Conservation (phyloP, 1,284 basidiomycete genomes). For the Phellinidium pouzarii region DNA sequence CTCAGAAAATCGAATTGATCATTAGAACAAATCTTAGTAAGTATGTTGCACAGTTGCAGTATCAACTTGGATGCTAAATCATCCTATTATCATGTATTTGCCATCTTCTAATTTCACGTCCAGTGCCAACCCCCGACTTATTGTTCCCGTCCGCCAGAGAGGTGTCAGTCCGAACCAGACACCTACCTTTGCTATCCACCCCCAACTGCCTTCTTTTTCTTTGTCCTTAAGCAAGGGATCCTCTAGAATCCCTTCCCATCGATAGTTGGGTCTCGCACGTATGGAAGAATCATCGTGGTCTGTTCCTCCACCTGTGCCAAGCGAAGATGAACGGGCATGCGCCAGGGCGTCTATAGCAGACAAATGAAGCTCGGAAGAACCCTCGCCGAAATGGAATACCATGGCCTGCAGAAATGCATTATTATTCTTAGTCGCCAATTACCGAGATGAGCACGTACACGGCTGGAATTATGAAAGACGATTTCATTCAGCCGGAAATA, state of each 20-base stretch:
- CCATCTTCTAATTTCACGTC: slow-evolving; percentile 52
- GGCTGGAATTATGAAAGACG: slow-evolving; percentile 49
- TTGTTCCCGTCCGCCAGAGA: slow-evolving; percentile 44
- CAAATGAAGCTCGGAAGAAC: slow-evolving; percentile 49
- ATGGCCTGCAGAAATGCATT: slow-evolving; percentile 39
- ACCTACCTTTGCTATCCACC: slow-evolving; percentile 46
- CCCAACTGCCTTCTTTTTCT: slow-evolving; percentile 27
- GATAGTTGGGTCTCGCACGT: slow-evolving; percentile 52
- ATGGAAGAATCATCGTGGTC: slow-evolving; percentile 61
- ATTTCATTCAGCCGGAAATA: slow-evolving; percentile 72
- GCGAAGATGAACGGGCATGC: slow-evolving; percentile 42
- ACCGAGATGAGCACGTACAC: slow-evolving; percentile 32
- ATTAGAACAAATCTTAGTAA: too few relatives aligned
- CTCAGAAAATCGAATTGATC: too few relatives aligned
- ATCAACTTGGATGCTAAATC: too few relatives aligned
- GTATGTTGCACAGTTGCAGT: too few relatives aligned
- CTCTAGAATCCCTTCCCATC: slow-evolving; percentile 66
- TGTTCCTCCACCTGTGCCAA: slow-evolving; percentile 67
- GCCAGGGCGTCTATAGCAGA: slow-evolving; percentile 51
- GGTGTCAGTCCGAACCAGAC: slow-evolving; percentile 65
- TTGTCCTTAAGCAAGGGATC: slow-evolving; percentile 42
- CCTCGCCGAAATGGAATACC: slow-evolving; percentile 52
- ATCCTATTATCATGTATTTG: slow-evolving; percentile 49
- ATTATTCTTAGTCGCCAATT: slow-evolving; percentile 13
- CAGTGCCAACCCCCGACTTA: slow-evolving; percentile 49